A percentile compares a stretch with the other conserved stretches of the same genome.
Conservation (phyloP, 2,329 filamentous ascomycete species). For the Curvularia sp. region DNA sequence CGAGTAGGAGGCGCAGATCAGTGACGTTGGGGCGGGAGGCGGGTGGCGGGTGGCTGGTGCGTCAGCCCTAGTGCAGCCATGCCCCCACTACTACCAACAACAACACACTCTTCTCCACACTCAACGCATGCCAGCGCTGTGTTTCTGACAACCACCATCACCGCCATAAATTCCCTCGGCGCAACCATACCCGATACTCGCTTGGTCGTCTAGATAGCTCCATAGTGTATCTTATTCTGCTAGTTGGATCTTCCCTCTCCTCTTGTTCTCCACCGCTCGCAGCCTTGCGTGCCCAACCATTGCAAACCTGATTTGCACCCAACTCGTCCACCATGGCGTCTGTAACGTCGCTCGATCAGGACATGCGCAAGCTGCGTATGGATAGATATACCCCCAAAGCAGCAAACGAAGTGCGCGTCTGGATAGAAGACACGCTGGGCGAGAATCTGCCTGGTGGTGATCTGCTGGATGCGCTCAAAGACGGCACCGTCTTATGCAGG, state of each 20-base stretch:
- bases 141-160: constrained; percentile 7
- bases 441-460: constrained; percentile 76
- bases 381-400: constrained; percentile 92
- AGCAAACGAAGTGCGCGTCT: constrained; percentile 81
- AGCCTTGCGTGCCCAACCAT: constrained; percentile 4
- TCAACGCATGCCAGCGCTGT: constrained; percentile 13
- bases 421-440: constrained; percentile 84
- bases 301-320: constrained; percentile 20
- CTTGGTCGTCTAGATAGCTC: constrained; percentile 3
- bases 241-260: not conserved
- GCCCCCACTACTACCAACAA: constrained; percentile 22
- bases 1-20: constrained; percentile 22
- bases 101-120: constrained; percentile 11
- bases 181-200: not conserved
- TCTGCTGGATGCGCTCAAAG: constrained; percentile 83
- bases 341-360: constrained; percentile 90
- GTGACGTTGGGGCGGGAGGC: constrained; percentile 32
- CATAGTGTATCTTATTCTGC: constrained; percentile 6
- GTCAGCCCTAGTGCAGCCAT: constrained; percentile 23
- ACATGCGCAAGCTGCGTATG: constrained; percentile 90
- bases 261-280: not conserved
- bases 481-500: constrained; percentile 93
- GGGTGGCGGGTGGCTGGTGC: constrained; percentile 37
- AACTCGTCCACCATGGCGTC: constrained; percentile 74
- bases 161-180: not conserved